Conservation (phyloP, 306 rosid species). For the Argentina anserina region DNA sequence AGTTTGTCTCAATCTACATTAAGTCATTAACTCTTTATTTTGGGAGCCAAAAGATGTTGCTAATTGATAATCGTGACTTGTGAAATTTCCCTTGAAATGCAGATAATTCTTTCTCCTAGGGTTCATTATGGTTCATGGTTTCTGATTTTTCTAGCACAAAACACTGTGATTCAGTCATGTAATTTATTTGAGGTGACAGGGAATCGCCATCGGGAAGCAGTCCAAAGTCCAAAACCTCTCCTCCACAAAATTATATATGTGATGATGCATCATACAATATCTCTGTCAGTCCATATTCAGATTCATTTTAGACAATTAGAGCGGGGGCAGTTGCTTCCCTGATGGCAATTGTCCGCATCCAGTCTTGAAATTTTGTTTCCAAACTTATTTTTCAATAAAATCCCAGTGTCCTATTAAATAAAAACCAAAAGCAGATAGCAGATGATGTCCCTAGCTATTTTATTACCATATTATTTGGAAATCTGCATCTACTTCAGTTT, state of each 20-base stretch:
- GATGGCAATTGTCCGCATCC: not conserved
- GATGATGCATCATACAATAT: slow-evolving; percentile 28
- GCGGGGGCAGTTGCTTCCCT: slow-evolving; percentile 7
- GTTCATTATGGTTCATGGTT: too few species aligned
- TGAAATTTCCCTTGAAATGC: too few species aligned
- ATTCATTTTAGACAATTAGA: not conserved
- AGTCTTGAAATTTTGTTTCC: slow-evolving; percentile 10
- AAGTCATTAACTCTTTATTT: too few species aligned
- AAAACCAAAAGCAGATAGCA: not conserved
- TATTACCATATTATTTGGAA: not conserved
- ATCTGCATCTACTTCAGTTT: slow-evolving; percentile 13
- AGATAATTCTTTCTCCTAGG: too few species aligned
- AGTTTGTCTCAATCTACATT: too few species aligned
- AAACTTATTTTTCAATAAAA: not conserved
- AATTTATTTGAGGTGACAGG: slow-evolving; percentile 33
- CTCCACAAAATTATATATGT: slow-evolving; percentile 28
- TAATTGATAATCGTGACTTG: too few species aligned
- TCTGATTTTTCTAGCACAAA: not conserved
- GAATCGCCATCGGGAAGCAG: slow-evolving; percentile 50
- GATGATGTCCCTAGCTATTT: not conserved
- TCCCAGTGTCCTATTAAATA: not conserved
- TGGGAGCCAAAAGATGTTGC: too few species aligned
- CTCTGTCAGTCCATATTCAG: slow-evolving; percentile 32
- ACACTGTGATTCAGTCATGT: not conserved
- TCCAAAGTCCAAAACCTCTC: slow-evolving; percentile 25